Conservation (phyloP, 2,329 filamentous ascomycete species). For the Zelopaecilomyces penicillatus region DNA sequence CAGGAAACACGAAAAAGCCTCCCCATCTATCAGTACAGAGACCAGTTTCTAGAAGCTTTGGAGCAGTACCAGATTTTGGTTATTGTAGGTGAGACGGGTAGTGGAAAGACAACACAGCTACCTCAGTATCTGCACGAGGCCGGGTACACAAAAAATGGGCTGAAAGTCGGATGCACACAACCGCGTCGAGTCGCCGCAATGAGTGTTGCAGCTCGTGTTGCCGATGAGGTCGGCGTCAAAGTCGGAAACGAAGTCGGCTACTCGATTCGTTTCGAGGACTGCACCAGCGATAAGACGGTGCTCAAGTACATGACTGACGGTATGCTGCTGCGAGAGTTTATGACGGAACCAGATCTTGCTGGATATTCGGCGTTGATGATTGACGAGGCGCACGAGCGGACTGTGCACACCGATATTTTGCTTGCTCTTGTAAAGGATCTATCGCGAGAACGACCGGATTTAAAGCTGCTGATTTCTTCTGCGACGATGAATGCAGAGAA, state of each 20-base stretch:
- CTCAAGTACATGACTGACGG: constrained; percentile 97
- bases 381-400: constrained; percentile 94
- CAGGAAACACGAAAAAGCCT: constrained; percentile 85
- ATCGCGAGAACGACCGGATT: constrained; percentile 68
- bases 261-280: constrained; percentile 88
- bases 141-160: constrained; percentile 73
- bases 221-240: constrained; percentile 86
- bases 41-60: constrained; percentile 81
- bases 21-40: constrained; percentile 81
- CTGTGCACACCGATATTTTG: constrained; percentile 82
- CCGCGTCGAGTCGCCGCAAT: constrained; percentile 93
- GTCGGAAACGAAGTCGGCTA: constrained; percentile 91
- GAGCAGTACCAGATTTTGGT: constrained; percentile 79
- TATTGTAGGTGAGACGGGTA: constrained; percentile 89
- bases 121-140: constrained; percentile 91
- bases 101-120: constrained; percentile 91
- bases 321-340: constrained; percentile 82
- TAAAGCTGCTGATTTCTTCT: constrained; percentile 86
- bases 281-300: constrained; percentile 81
- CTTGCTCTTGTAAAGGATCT: constrained; percentile 85
- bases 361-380: constrained; percentile 89
- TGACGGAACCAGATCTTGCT: constrained; percentile 77
- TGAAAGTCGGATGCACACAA: constrained; percentile 89
- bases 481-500: constrained; percentile 92
- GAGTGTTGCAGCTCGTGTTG: constrained; percentile 93